Evolutionary conservation across 306 rosid genomes (phyloP), one percentile per base, ranked within the genome.

Genomic region (Benincasa hispida): DNA sequence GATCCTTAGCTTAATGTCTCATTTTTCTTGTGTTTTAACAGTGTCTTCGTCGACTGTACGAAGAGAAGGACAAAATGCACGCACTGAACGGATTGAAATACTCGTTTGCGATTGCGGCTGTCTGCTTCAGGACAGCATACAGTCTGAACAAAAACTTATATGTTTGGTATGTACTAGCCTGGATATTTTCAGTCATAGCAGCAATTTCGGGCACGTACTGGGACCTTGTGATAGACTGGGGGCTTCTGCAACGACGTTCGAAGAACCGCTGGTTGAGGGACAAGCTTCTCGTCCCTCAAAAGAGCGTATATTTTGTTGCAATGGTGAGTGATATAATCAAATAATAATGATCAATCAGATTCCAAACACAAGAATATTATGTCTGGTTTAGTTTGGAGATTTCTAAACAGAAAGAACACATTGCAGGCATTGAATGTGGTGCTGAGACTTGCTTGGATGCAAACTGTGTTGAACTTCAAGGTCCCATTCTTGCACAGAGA

Each of bases 391-490:
- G 17, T 50, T 50, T 50, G 21, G n/a, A 17, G 74, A 11, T 42
- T 41, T 41, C 34, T 67, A 21, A 67, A 21, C 32, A 39, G 28
- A 28, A 25, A 4, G 18, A 17, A 62, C 42, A 59, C 37, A 42
- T 3, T 54, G 84, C 87, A 91, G 94, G 90, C 67, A 19, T 34
- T 86, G 77, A 89, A 91, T 77, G 86, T 89, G 41, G 59, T 89
- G 85, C 84, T 91, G 73, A 91, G 92, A 80, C 87, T 89, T 87
- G 87, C 94, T 12, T 89, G 94, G 94, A 50, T 89, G 78, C 91
- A 88, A 57, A 85, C 91, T 24, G 90, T 89, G 5, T 37, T 85
- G 79, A 32, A 67, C 19, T 82, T 87, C 78, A 2, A 82, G 0
- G 35, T 86, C 19, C 22, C 68, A 47, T 86, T 81, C 79, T 21